Percentiles rank a stretch among this genome's conserved stretches.
These are phyloP conservation scores for Chionographis japonica DNA, from an alignment of 106 monocot species.

Conservation along the genomic window DNA sequence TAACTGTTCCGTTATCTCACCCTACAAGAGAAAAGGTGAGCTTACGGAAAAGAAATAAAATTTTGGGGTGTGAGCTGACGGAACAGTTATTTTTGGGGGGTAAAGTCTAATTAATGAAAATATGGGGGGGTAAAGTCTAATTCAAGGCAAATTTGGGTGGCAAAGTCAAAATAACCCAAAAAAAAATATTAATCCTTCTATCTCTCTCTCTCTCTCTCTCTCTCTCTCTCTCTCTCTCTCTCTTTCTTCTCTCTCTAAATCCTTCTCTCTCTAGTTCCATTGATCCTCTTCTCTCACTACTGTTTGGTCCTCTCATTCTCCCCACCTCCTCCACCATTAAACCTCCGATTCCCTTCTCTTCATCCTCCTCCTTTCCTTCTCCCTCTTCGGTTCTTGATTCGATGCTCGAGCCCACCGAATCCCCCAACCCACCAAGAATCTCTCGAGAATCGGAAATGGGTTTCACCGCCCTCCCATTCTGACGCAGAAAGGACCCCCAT, in stretches of 20 bases:
- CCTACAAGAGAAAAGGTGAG: too few species aligned
- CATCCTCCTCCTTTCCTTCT: too few species aligned
- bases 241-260: too few species aligned
- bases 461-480: neutral
- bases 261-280: neutral
- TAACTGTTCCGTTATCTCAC: too few species aligned
- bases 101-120: too few species aligned
- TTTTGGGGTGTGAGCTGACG: too few species aligned
- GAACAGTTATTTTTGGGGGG: too few species aligned
- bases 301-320: neutral
- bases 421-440: neutral
- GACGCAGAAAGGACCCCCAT: constrained; percentile 1
- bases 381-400: neutral
- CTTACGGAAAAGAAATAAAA: too few species aligned
- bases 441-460: constrained; percentile 2
- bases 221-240: neutral
- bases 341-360: neutral
- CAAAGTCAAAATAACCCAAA: too few species aligned
- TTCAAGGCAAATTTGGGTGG: too few species aligned
- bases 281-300: neutral
- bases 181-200: too few species aligned
- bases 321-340: neutral
- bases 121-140: too few species aligned
- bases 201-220: neutral
- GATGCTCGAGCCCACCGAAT: neutral